Base-by-base conservation (phyloP, 23 red algal species). In the Gracilaria vermiculophylla region DNA sequence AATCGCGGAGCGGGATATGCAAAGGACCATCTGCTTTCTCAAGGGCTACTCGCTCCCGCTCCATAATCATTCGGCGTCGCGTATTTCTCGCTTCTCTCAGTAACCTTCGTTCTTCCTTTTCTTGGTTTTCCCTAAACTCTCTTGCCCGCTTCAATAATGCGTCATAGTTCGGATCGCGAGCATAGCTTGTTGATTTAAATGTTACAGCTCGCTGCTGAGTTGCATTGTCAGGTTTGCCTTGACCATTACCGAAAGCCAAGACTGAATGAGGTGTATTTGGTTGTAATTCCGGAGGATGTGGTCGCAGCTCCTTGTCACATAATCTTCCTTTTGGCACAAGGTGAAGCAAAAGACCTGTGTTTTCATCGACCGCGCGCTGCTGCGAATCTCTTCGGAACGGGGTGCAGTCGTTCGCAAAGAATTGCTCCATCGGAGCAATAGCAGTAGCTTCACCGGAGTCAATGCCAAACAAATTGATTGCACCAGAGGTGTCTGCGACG, bases 371-470 rank as follows among this genome's bases (percentile, higher is more conserved):
- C 25, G 85, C 69, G 7, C 71, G 62, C 37, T 82, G 55, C 21
- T 85, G 10, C 34, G 40, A 62, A 73, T 97, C 94, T 2, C 81
- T 41, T 48, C 53, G 39, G 58, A 75, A 69, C 17, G 86, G 62
- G 28, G 75, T 16, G 33, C 52, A 78, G 43, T 97, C 94, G 49
- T 50, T 53, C 8, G 84, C 49, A 53, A 97, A 97, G 75, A 97
- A 97, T 69, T 97, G 94, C 80, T 97, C 85, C 69, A 89, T 83
- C 11, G 94, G 94, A 8, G 94, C 94, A 36, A 89, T 43, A 9
- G 81, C 82, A 53, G 70, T 94, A 17, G 70, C 55, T 53, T 86
- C 94, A 36, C 81, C 66, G 20, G 79, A 84, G 48, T 78, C 83
- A 19, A 77, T 54, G 28, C 80, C 83, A 69, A 86, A 91, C 25